Base-by-base conservation (phyloP, 2,329 filamentous ascomycete genomes). In the Anthostomella pinea region DNA sequence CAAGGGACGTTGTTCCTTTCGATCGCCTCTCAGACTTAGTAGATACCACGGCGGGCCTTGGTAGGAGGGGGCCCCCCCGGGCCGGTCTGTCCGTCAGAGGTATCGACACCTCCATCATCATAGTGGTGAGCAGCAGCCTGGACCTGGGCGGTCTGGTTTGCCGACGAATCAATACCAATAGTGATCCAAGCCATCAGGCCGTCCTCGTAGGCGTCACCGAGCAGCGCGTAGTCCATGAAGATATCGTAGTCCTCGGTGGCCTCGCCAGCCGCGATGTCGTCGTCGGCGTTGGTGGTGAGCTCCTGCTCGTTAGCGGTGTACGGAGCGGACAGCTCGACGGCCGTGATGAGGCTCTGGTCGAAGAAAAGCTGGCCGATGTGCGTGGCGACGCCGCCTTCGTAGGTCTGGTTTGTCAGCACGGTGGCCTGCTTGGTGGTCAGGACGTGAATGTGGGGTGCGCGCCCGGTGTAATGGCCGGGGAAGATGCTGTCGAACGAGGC, bases 401-500 rank as follows among this genome's bases (percentile, higher is more conserved):
- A 26, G 8, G 39, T 41, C 30, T 34, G 28, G 25, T 41, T 41
- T 15, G 33, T 16, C 14, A 20, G 25, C 3, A 37, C 25, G 13
- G 39, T 41, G 9, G 33, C 39, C 10, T 35, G 25, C 20, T 35
- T 35, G 30, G 36, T 34, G 13, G 36, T 22, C n/a, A 41, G 14
- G 9, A 41, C 18, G 34, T 41, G 39, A 18, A 38, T 38, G 33
- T 41, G 39, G 20, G 18, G 33, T 13, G 34, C 25, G 16, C 39
- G 39, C n/a, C 24, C 27, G 20, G 23, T 24, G 30, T 41, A 41
- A 26, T 41, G 39, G 16, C 39, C 39, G 5, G 39, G 38, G 33
- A 41, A 41, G n/a, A 41, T 25, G 34, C 19, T 22, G 15, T 28
- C 20, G 17, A 41, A 41, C 30, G 37, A 25, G n/a, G 33, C 39